Conservation (phyloP, 2,329 filamentous ascomycete species). For the Trichophyton schoenleinii region DNA sequence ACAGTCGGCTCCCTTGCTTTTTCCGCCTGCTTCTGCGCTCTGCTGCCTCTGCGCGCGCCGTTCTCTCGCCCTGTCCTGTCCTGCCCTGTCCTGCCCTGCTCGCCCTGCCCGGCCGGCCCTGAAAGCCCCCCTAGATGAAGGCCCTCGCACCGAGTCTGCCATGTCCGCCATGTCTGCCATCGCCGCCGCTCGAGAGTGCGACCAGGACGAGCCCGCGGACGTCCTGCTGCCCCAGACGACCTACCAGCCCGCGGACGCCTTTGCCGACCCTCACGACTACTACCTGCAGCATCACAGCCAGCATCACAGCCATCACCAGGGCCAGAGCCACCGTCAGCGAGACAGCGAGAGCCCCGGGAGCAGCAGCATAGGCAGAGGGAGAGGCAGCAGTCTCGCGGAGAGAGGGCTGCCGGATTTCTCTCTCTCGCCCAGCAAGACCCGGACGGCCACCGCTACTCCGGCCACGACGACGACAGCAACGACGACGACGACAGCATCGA, state of each 20-base stretch:
- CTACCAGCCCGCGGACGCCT: constrained; percentile 14
- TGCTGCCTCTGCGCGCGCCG: not conserved
- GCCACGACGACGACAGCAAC: constrained; percentile 15
- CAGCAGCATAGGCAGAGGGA: not conserved
- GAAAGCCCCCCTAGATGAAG: not conserved
- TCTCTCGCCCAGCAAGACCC: constrained; percentile 7
- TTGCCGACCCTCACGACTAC: constrained; percentile 40
- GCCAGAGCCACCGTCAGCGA: not conserved
- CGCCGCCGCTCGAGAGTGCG: not conserved
- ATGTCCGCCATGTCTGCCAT: not conserved
- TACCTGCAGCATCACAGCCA: constrained; percentile 34
- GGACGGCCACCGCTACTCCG: constrained; percentile 9
- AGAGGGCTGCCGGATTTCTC: constrained; percentile 4
- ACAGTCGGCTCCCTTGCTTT: constrained; percentile 2
- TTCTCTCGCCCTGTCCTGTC: constrained; percentile 4
- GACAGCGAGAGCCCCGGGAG: not conserved
- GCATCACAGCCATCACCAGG: constrained; percentile 10
- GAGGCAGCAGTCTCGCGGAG: not conserved
- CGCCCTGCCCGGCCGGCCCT: not conserved
- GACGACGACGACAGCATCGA: constrained; percentile 24
- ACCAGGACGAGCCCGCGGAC: not conserved
- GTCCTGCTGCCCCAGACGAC: constrained; percentile 1
- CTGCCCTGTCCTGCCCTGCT: not conserved
- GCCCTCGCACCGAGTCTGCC: not conserved
- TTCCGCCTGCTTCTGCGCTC: constrained; percentile 3